Percentiles rank a stretch among this genome's conserved stretches.
These are phyloP conservation scores for Glycyrrhiza uralensis DNA, from an alignment of 306 rosid genomes.

Conservation along the genomic window DNA sequence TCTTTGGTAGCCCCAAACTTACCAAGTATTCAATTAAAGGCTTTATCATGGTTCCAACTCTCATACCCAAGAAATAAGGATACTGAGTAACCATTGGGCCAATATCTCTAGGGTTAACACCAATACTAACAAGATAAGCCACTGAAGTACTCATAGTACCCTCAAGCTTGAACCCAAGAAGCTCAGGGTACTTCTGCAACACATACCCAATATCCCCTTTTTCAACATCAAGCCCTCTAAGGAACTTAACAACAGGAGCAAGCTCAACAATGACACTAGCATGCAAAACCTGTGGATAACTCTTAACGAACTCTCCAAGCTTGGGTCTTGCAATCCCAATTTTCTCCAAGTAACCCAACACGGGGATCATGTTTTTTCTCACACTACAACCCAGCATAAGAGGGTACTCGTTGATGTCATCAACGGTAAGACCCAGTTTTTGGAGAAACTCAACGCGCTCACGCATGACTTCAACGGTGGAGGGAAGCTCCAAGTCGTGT, in stretches of 20 bases:
- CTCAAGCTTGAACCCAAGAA: conserved; percentile 88
- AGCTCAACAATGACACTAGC: conserved; percentile 97
- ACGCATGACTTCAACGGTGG: conserved; percentile 79
- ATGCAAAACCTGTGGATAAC: conserved; percentile 82
- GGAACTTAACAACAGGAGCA: conserved; percentile 76
- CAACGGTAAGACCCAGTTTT: conserved; percentile 67
- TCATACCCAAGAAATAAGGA: conserved; percentile 86
- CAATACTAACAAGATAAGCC: conserved; percentile 92
- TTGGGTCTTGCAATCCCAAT: conserved; percentile 76
- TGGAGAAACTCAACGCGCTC: conserved; percentile 84
- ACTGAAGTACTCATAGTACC: conserved; percentile 98
- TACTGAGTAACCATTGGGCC: conserved; percentile 93
- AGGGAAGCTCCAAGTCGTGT: conserved; percentile 75
- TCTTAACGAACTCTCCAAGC: conserved; percentile 71
- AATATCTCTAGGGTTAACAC: conserved; percentile 81
- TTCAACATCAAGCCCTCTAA: conserved; percentile 92
- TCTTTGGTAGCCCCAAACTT: conserved; percentile 69
- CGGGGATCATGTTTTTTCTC: conserved; percentile 78
- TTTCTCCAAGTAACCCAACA: conserved; percentile 84
- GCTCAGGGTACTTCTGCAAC: conserved; percentile 82
- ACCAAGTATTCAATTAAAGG: conserved; percentile 74
- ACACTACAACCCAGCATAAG: conserved; percentile 82
- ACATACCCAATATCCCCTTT: conserved; percentile 84
- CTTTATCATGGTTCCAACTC: conserved; percentile 89
- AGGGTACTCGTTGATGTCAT: conserved; percentile 79